Evolutionary conservation across 495 filamentous ascomycete species (phyloP).

Genomic region (Melanomma pulvis-pyrius): DNA sequence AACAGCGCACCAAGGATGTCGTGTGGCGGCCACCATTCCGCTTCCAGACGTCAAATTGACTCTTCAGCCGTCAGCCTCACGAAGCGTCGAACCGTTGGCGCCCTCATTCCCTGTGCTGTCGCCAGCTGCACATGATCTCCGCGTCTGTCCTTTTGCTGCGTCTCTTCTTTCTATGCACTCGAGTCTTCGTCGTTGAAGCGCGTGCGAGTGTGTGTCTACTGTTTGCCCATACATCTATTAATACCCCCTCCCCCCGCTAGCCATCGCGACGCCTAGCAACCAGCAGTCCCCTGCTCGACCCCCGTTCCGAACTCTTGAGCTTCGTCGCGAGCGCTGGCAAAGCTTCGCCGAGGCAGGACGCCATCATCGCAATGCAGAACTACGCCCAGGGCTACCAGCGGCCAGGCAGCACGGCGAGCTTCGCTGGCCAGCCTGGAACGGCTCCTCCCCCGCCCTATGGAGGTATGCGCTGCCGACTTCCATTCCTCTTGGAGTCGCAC

Average conservation of each 20-base stretch:
- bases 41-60: background rate
- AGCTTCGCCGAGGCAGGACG: background rate
- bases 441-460: slow-evolving; percentile 33
- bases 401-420: slow-evolving; percentile 31
- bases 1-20: background rate
- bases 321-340: no score
- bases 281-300: background rate
- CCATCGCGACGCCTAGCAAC: background rate
- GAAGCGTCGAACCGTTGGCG: background rate
- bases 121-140: background rate
- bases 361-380: slow-evolving; percentile 30
- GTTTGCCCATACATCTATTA: background rate
- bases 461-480: slow-evolving; percentile 28
- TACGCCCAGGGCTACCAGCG: slow-evolving; percentile 33
- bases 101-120: background rate
- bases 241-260: background rate
- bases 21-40: background rate
- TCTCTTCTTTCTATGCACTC: background rate
- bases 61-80: slow-evolving; percentile 17
- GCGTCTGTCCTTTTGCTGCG: background rate
- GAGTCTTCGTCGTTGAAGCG: background rate
- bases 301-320: background rate
- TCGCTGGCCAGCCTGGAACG: slow-evolving; percentile 21
- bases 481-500: no score
- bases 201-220: background rate